A percentile compares a stretch with the other conserved stretches of the same genome.
phyloP scores from a whole-genome alignment of 2,329 filamentous ascomycete species.

The Fusarium sp. region DNA sequence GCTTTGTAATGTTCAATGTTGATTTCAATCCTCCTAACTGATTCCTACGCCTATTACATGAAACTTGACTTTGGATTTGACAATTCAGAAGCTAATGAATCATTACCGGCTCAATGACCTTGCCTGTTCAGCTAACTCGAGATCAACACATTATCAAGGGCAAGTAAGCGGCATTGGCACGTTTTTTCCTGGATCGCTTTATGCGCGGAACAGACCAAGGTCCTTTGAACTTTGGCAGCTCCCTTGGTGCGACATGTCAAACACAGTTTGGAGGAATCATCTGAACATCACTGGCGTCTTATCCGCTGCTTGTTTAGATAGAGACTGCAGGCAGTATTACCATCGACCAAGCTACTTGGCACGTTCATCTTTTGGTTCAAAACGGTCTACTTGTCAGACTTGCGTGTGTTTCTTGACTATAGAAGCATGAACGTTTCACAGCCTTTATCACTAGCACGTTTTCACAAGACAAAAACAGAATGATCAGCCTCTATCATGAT shows the following conservation, averaged over 20 bases:
- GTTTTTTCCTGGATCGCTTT: neutral
- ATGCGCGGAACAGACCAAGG: neutral
- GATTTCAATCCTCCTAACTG: neutral
- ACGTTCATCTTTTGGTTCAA: neutral
- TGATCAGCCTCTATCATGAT: neutral
- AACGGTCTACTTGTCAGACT: too few species aligned
- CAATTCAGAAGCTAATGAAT: too few species aligned
- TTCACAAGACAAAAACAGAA: neutral
- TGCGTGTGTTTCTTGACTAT: too few species aligned
- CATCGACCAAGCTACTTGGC: neutral
- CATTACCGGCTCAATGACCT: neutral
- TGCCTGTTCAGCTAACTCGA: slow-evolving; percentile 2
- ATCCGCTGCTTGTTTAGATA: neutral
- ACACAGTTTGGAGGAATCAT: neutral
- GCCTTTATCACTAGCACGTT: neutral
- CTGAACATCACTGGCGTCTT: neutral
- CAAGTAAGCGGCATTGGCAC: neutral
- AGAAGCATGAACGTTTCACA: neutral
- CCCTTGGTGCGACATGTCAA: slow-evolving; percentile 9
- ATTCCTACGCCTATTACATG: too few species aligned
- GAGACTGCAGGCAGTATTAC: too few species aligned
- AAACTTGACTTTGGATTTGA: neutral
- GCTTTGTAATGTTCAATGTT: neutral
- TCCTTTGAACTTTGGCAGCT: neutral
- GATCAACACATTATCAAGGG: neutral